Conservation (phyloP, 345 rosid species). For the Crucihimalaya himalaica region DNA sequence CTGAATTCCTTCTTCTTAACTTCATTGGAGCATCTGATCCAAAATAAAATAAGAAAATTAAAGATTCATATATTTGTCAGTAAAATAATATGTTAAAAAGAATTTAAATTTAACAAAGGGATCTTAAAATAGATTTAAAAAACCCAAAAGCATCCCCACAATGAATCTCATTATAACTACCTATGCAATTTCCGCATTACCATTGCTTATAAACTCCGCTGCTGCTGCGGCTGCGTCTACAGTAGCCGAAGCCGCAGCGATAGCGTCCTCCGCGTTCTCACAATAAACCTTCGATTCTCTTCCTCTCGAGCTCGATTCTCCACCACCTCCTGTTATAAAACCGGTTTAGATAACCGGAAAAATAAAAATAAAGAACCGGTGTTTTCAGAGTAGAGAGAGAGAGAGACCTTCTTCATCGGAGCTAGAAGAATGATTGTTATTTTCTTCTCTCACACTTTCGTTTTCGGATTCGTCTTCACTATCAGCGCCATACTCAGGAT, state of each 20-base stretch:
- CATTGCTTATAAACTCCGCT: slow-evolving; percentile 34
- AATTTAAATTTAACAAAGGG: slow-evolving; percentile 13
- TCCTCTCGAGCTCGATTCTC: neutral
- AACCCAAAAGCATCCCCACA: slow-evolving; percentile 22
- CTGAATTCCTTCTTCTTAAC: slow-evolving; percentile 40
- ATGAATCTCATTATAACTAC: slow-evolving; percentile 33
- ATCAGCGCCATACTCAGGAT: slow-evolving; percentile 84
- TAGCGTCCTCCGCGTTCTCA: slow-evolving; percentile 39
- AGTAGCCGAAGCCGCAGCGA: slow-evolving; percentile 31
- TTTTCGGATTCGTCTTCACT: slow-evolving; percentile 50
- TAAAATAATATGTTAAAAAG: neutral
- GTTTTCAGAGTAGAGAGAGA: neutral
- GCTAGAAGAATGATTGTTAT: slow-evolving; percentile 31
- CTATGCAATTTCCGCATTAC: slow-evolving; percentile 39
- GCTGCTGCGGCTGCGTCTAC: slow-evolving; percentile 35
- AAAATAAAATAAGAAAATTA: neutral
- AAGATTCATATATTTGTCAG: neutral
- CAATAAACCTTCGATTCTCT: slow-evolving; percentile 40
- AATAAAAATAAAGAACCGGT: slow-evolving; percentile 9
- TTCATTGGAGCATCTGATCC: slow-evolving; percentile 36
- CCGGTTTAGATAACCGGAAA: slow-evolving; percentile 24
- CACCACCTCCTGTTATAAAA: neutral
- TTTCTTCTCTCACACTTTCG: slow-evolving; percentile 46
- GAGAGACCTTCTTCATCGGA: slow-evolving; percentile 56
- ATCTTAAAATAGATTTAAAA: neutral